Percentiles rank a stretch among this genome's conserved stretches.
phyloP scores from a whole-genome alignment of 2,329 filamentous ascomycete genomes.

The Fusarium sp. region DNA sequence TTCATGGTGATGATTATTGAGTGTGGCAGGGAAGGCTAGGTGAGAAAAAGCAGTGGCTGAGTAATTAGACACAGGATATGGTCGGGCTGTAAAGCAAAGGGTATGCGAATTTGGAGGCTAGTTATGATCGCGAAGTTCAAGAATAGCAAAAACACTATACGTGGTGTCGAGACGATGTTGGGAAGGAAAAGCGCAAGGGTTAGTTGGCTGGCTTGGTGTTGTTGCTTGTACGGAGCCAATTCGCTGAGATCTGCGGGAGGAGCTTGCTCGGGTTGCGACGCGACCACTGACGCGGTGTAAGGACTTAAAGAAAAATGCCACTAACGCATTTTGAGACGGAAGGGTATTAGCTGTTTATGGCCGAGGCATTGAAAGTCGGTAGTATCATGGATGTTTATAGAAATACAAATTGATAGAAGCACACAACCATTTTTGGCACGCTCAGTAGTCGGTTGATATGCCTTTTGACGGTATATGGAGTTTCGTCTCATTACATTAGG shows the following conservation, averaged over 20 bases:
- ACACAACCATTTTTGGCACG: background rate
- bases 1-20: slow-evolving; percentile 49
- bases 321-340: slow-evolving; percentile 3
- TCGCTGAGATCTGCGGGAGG: slow-evolving; percentile 25
- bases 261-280: slow-evolving; percentile 45
- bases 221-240: slow-evolving; percentile 25
- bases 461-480: no score
- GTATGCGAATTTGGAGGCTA: slow-evolving; percentile 23
- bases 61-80: slow-evolving; percentile 19
- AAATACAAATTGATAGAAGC: background rate
- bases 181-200: slow-evolving; percentile 39
- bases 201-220: slow-evolving; percentile 23
- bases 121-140: slow-evolving; percentile 29
- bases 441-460: background rate
- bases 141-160: slow-evolving; percentile 9
- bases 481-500: background rate
- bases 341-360: background rate
- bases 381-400: background rate
- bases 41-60: slow-evolving; percentile 17
- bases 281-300: slow-evolving; percentile 16
- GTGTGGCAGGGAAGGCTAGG: slow-evolving; percentile 28
- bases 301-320: slow-evolving; percentile 18
- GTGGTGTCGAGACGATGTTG: slow-evolving; percentile 19
- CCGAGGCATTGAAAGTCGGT: background rate
- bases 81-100: background rate